Percentiles rank a stretch among this genome's conserved stretches.
These are phyloP conservation scores for Aspergillus coremiiformis DNA, from an alignment of 495 filamentous ascomycete species.

Conservation along the genomic window DNA sequence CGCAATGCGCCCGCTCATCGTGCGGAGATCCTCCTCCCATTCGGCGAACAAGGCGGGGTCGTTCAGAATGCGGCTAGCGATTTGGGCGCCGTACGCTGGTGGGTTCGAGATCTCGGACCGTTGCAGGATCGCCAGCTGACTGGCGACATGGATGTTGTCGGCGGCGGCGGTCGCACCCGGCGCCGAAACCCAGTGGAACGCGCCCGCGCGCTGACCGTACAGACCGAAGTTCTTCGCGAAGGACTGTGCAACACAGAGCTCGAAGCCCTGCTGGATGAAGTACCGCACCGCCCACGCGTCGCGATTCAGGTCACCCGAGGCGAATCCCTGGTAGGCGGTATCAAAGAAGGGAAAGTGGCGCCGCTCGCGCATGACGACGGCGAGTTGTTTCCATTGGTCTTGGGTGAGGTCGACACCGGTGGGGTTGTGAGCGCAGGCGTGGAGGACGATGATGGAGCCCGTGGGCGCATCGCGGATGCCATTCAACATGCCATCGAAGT, in stretches of 20 bases:
- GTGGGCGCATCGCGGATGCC: conserved; percentile 61
- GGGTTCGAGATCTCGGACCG: conserved; percentile 96
- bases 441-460: conserved; percentile 81
- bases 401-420: conserved; percentile 93
- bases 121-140: conserved; percentile 89
- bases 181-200: conserved; percentile 88
- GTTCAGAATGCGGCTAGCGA: conserved; percentile 78
- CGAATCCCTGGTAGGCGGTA: conserved; percentile 96
- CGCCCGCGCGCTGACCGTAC: conserved; percentile 92
- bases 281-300: conserved; percentile 89
- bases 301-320: conserved; percentile 75
- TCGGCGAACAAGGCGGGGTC: conserved; percentile 74
- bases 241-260: conserved; percentile 89
- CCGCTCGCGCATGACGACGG: conserved; percentile 60
- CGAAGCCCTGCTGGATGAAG: conserved; percentile 92
- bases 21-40: conserved; percentile 87
- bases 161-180: conserved; percentile 60
- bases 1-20: conserved; percentile 91
- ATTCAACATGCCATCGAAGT: conserved; percentile 78
- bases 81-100: conserved; percentile 84
- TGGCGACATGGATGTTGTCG: conserved; percentile 58
- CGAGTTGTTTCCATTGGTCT: conserved; percentile 91
- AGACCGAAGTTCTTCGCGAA: conserved; percentile 99
- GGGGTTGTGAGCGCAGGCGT: conserved; percentile 97
- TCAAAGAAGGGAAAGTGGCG: conserved; percentile 98